phyloP scores from a whole-genome alignment of 164 flowering plant species.

The Cinnamomum micranthum region DNA sequence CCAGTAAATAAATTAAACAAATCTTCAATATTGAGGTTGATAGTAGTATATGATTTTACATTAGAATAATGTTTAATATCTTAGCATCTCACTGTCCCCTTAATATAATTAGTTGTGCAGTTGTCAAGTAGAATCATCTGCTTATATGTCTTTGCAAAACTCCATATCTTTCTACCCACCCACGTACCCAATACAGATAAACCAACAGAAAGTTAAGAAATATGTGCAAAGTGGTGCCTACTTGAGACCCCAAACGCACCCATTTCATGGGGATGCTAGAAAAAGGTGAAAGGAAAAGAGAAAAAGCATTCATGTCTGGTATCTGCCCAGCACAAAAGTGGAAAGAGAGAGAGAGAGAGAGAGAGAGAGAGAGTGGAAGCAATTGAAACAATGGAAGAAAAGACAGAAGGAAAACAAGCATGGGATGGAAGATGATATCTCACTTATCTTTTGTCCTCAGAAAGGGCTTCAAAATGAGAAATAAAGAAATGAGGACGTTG shows the following conservation, averaged over 20 bases:
- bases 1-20: too few relatives aligned
- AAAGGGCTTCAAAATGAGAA: constrained; percentile 5
- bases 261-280: not conserved
- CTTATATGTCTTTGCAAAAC: too few relatives aligned
- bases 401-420: not conserved
- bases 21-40: too few relatives aligned
- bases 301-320: constrained; percentile 3
- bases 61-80: too few relatives aligned
- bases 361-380: not conserved
- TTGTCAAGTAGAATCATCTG: too few relatives aligned
- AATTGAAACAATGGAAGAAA: not conserved
- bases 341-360: not conserved
- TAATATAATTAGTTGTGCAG: too few relatives aligned
- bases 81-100: too few relatives aligned
- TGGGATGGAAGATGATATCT: not conserved
- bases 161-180: too few relatives aligned
- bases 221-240: not conserved
- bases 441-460: not conserved
- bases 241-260: not conserved
- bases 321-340: constrained; percentile 2
- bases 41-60: too few relatives aligned
- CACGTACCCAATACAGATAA: too few relatives aligned
- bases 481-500: not conserved
- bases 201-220: too few relatives aligned
- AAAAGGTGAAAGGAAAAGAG: constrained; percentile 4